Conservation (phyloP, 2,329 filamentous ascomycete species). For the Diaporthe vexans region DNA sequence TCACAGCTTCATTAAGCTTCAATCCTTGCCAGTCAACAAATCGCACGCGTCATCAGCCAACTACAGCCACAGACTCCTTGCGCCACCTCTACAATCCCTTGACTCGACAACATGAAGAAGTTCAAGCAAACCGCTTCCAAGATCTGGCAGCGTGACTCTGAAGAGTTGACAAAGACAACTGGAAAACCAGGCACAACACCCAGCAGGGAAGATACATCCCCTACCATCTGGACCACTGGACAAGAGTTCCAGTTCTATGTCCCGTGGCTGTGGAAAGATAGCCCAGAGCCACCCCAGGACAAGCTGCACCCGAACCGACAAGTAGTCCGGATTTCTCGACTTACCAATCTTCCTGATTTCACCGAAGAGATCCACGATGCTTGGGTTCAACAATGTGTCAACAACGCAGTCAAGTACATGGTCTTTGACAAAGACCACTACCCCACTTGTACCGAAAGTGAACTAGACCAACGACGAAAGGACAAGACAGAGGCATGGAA, state of each 20-base stretch:
- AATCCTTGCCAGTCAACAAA: not conserved
- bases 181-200: not conserved
- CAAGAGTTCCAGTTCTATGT: conserved; percentile 20
- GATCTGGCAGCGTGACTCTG: not conserved
- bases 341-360: not conserved
- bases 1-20: not conserved
- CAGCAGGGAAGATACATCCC: not conserved
- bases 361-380: not conserved
- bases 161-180: not conserved
- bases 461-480: not conserved
- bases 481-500: not conserved
- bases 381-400: not conserved
- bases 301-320: not conserved
- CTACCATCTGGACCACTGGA: not conserved
- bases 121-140: not conserved
- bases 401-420: not conserved
- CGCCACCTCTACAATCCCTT: not conserved
- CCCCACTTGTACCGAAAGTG: not conserved
- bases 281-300: not conserved
- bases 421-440: not conserved
- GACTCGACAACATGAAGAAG: not conserved
- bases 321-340: not conserved
- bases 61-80: not conserved
- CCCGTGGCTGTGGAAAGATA: not conserved
- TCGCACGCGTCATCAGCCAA: not conserved